Percentiles rank a stretch among this genome's conserved stretches.
phyloP scores from a whole-genome alignment of 1,284 basidiomycete genomes.

The Puccinia polysora region DNA sequence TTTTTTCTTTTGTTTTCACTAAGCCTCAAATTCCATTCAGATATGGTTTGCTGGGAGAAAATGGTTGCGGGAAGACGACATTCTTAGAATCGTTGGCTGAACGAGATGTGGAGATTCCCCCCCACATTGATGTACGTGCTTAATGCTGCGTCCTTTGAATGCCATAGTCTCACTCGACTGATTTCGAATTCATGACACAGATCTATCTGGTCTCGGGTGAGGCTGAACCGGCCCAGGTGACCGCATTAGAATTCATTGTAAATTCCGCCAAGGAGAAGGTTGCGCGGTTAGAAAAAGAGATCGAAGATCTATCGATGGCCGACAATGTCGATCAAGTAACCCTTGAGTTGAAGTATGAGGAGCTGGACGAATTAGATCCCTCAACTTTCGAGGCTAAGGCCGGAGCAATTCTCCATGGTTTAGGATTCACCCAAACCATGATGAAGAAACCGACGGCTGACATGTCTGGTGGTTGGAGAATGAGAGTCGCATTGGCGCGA shows the following conservation, averaged over 20 bases:
- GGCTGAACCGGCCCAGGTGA: conserved; percentile 91
- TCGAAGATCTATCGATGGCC: conserved; percentile 85
- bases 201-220: conserved; percentile 95
- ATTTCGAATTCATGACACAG: conserved; percentile 49
- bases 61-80: conserved; percentile 91
- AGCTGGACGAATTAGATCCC: conserved; percentile 95
- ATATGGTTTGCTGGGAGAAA: conserved; percentile 90
- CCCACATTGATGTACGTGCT: conserved; percentile 70
- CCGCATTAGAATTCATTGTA: conserved; percentile 94
- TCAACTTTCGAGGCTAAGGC: conserved; percentile 93
- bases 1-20: neutral
- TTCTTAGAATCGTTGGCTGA: conserved; percentile 69
- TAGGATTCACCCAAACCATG: conserved; percentile 85
- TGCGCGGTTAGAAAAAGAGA: conserved; percentile 86
- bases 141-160: conserved; percentile 1
- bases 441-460: conserved; percentile 96
- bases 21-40: conserved; percentile 48
- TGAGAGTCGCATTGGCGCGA: conserved; percentile 93
- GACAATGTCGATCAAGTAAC: conserved; percentile 84
- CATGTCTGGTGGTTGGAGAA: conserved; percentile 98
- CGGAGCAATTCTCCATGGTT: conserved; percentile 89
- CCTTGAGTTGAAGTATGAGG: conserved; percentile 85
- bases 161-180: neutral
- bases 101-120: conserved; percentile 88
- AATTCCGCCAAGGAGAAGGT: conserved; percentile 89